Percentiles rank a stretch among this genome's conserved stretches.
Evolutionary conservation across 2,329 filamentous ascomycete genomes (phyloP).

Genomic region (Penicillium sumatraense): DNA sequence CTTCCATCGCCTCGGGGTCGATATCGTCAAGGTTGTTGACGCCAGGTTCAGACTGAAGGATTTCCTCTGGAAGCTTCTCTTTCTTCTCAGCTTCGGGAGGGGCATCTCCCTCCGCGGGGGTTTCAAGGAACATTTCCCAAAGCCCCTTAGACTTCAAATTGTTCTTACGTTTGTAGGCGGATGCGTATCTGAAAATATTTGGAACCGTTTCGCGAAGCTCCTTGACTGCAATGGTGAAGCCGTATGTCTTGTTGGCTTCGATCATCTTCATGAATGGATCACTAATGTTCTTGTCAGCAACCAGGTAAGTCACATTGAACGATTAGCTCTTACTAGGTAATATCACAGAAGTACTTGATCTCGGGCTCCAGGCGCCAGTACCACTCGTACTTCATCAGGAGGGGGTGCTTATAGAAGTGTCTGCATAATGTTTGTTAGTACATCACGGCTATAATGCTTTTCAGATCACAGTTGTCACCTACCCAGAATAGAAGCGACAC

Average conservation of each 20-base stretch:
- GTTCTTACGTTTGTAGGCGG: slow-evolving; percentile 91
- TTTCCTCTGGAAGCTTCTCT: slow-evolving; percentile 78
- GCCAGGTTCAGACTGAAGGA: slow-evolving; percentile 75
- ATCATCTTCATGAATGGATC: slow-evolving; percentile 97
- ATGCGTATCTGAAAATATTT: slow-evolving; percentile 98
- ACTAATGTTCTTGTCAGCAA: slow-evolving; percentile 49
- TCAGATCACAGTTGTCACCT: slow-evolving; percentile 51
- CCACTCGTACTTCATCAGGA: slow-evolving; percentile 97
- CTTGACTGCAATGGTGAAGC: slow-evolving; percentile 98
- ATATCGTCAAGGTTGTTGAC: slow-evolving; percentile 75
- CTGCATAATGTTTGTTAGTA: slow-evolving; percentile 46
- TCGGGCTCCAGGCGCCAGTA: slow-evolving; percentile 99
- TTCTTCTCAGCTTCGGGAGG: slow-evolving; percentile 65
- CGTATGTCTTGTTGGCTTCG: slow-evolving; percentile 93
- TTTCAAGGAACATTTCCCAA: slow-evolving; percentile 98
- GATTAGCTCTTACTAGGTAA: slow-evolving; percentile 76
- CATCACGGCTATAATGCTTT: too few species aligned
- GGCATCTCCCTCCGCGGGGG: slow-evolving; percentile 52
- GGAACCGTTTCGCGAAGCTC: slow-evolving; percentile 96
- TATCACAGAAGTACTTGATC: slow-evolving; percentile 99
- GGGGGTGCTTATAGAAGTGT: slow-evolving; percentile 96
- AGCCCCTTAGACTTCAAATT: slow-evolving; percentile 89
- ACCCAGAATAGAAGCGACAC: slow-evolving; percentile 98
- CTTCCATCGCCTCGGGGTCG: slow-evolving; percentile 92
- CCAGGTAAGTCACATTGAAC: neutral